phyloP scores from a whole-genome alignment of 305 asterid species.

The Caryopteris hybrid region DNA sequence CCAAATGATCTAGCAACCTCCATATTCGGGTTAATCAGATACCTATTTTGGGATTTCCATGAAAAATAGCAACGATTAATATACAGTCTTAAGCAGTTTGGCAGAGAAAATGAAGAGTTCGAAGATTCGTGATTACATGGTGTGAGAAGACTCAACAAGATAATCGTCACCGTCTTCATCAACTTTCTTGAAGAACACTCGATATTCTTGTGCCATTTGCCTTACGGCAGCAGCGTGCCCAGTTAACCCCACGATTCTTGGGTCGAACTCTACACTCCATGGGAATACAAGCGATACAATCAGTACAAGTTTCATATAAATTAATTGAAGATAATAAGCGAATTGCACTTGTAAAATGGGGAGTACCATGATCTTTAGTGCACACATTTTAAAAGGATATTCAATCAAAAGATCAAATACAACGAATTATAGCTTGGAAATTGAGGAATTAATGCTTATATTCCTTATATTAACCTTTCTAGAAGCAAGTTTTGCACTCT shows the following conservation, averaged over 20 bases:
- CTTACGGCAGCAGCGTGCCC: conserved; percentile 76
- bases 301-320: background rate
- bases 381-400: no score
- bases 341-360: no score
- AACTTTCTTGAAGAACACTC: conserved; percentile 72
- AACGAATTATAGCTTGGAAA: no score
- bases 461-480: background rate
- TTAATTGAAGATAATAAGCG: no score
- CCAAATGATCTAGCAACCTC: conserved; percentile 76
- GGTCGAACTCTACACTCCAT: conserved; percentile 62
- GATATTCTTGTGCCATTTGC: conserved; percentile 91
- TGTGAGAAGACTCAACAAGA: conserved; percentile 84
- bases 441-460: background rate
- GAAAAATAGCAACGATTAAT: background rate
- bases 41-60: conserved; percentile 44
- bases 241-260: conserved; percentile 76
- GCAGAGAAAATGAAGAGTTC: background rate
- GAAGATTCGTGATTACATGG: conserved; percentile 44
- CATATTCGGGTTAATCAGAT: conserved; percentile 78
- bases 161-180: conserved; percentile 90
- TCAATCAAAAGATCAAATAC: background rate
- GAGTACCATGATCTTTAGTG: no score
- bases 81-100: background rate
- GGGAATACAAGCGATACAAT: background rate
- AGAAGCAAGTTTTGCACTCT: background rate